These are phyloP conservation scores for Neurospora sp. DNA, from an alignment of 495 filamentous ascomycete species.

Conservation along the genomic window DNA sequence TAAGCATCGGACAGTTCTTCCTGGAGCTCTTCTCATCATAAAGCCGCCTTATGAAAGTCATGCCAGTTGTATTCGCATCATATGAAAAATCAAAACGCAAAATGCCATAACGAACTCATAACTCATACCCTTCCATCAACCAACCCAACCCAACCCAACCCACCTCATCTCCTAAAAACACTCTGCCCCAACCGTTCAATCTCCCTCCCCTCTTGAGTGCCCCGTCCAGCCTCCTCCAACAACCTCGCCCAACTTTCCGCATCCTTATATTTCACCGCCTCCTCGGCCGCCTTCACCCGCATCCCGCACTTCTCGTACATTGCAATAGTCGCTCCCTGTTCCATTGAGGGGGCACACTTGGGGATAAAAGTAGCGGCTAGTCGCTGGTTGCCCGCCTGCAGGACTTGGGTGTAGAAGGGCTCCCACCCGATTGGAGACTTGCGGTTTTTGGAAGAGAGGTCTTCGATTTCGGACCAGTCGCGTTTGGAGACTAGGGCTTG, in stretches of 20 bases:
- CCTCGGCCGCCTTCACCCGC: slow-evolving; percentile 82
- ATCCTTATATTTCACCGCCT: slow-evolving; percentile 77
- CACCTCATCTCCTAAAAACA: slow-evolving; percentile 33
- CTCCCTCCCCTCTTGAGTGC: slow-evolving; percentile 33
- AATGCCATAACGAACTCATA: too few species aligned
- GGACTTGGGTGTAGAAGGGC: slow-evolving; percentile 85
- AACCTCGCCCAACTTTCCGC: slow-evolving; percentile 43
- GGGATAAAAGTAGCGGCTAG: slow-evolving; percentile 76
- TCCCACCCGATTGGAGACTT: slow-evolving; percentile 98
- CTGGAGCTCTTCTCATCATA: too few species aligned
- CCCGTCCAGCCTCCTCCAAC: slow-evolving; percentile 35
- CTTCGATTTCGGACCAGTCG: slow-evolving; percentile 88
- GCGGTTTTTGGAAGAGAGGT: slow-evolving; percentile 49
- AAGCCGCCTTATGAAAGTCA: background rate
- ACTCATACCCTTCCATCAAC: background rate
- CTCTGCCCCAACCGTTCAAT: slow-evolving; percentile 34
- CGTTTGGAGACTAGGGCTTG: slow-evolving; percentile 80
- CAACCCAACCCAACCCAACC: background rate
- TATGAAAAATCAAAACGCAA: too few species aligned
- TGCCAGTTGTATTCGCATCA: background rate
- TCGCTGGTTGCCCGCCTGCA: slow-evolving; percentile 84
- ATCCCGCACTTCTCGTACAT: slow-evolving; percentile 97
- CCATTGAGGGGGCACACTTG: slow-evolving; percentile 53
- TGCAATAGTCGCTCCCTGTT: slow-evolving; percentile 56
- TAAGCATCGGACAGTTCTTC: too few species aligned